phyloP scores from a whole-genome alignment of 1,284 basidiomycete species.

The Cronartium quercuum region DNA sequence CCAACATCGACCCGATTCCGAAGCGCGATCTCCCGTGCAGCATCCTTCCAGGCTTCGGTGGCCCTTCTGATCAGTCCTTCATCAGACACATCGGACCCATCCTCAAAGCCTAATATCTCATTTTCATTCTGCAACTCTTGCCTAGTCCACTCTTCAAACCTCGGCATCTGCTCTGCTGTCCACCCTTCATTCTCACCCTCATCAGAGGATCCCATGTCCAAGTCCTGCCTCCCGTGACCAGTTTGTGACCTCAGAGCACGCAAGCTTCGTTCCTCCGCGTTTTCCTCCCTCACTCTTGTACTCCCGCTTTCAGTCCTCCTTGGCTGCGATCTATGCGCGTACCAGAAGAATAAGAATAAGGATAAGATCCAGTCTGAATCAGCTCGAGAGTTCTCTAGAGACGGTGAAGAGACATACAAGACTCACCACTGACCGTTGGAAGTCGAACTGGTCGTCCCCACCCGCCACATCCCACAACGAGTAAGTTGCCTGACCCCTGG shows the following conservation, averaged over 20 bases:
- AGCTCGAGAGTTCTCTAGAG: no score
- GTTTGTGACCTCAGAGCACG: no score
- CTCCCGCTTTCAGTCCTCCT: no score
- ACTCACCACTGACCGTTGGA: conserved; percentile 35
- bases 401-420: background rate
- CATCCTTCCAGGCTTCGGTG: background rate
- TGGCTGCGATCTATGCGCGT: no score
- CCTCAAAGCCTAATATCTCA: conserved; percentile 15
- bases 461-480: conserved; percentile 17
- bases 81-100: background rate
- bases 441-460: conserved; percentile 11
- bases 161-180: conserved; percentile 1
- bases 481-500: background rate
- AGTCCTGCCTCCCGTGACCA: no score
- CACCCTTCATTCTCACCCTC: background rate
- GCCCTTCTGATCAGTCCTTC: background rate
- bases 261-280: no score
- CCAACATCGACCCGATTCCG: background rate
- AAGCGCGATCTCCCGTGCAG: background rate
- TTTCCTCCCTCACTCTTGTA: no score
- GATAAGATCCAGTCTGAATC: no score
- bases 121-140: conserved; percentile 18
- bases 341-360: no score
- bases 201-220: no score
- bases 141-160: conserved; percentile 15